Evolutionary conservation across 2,329 filamentous ascomycete species (phyloP), one percentile per base, ranked within the genome.

Genomic region (Stagonosporopsis tanaceti): DNA sequence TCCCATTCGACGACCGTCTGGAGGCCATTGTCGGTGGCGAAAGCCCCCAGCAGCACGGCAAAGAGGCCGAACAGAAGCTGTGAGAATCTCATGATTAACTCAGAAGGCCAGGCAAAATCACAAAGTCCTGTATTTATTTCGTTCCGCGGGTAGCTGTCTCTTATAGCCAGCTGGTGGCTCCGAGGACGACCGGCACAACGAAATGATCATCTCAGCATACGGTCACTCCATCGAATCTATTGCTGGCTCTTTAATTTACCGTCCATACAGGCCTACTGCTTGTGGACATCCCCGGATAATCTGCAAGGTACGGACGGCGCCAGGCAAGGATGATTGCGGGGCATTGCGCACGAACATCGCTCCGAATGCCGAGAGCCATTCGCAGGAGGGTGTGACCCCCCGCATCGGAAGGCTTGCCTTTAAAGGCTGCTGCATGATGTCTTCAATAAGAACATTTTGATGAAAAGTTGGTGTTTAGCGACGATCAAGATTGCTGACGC

Each of bases 1-100:
- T 85, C 83, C 83, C 83, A 85, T 3, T 77, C 74, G 4, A 85
- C 83, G 1, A 76, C 67, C 25, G 60, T 70, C 42, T 68, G 67
- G 8, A 71, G 60, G 28, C 68, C 69, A 65, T 73, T 69, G 42
- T 71, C 62, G 34, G 60, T 63, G n/a, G 68, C 67, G 11, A 65
- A 40, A 4, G 57, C 62, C 25, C 60, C 54, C 32, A 57, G 32
- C n/a, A 64, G 37, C 30, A 67, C 44, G 20, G 56, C 41, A 12
- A 54, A 22, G 41, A 52, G 5, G 24, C 51, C 51, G 32, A 52
- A 48, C 15, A 55, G 17, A 9, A 54, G 32, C 30, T 47, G 41
- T 12, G 32, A 47, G 30, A 55, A 39, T 47, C 51, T 53, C 57
- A 59, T 59, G 14, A n/a, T 48, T 20, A 11, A 28, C 27, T 14